These are phyloP conservation scores for Massarina eburnea DNA, from an alignment of 2,329 filamentous ascomycete species.

Conservation along the genomic window DNA sequence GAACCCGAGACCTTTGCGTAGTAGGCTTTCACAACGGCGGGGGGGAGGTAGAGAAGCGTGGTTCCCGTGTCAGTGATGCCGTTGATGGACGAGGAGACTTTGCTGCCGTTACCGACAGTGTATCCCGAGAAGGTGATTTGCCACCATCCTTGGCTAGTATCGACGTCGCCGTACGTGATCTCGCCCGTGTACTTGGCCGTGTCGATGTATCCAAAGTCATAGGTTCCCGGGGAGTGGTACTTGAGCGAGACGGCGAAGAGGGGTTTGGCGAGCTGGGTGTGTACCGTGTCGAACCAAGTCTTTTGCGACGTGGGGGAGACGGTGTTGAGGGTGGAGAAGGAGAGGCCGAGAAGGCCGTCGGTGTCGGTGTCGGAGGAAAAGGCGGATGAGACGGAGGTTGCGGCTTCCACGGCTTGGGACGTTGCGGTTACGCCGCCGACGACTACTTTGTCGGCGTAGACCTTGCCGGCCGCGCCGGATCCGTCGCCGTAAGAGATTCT, in stretches of 20 bases:
- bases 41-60: constrained; percentile 63
- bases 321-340: constrained; percentile 62
- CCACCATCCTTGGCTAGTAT: constrained; percentile 65
- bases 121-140: constrained; percentile 60
- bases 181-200: constrained; percentile 58
- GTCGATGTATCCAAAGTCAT: constrained; percentile 64
- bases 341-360: constrained; percentile 63
- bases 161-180: constrained; percentile 59
- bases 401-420: constrained; percentile 67
- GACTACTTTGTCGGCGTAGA: constrained; percentile 66
- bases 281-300: constrained; percentile 65
- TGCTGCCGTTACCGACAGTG: constrained; percentile 50
- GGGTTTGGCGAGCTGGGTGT: constrained; percentile 51
- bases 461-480: constrained; percentile 62
- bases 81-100: constrained; percentile 47
- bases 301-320: constrained; percentile 53
- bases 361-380: constrained; percentile 56
- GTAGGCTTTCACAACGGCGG: constrained; percentile 58
- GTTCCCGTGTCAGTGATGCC: constrained; percentile 73
- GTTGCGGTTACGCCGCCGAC: constrained; percentile 62
- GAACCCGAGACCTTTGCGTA: constrained; percentile 61
- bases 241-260: constrained; percentile 62
- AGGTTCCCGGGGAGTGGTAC: constrained; percentile 52
- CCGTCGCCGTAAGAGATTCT: constrained; percentile 67
- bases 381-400: constrained; percentile 57